Conservation (phyloP, 768 basidiomycete species). For the Russula olivacea region DNA sequence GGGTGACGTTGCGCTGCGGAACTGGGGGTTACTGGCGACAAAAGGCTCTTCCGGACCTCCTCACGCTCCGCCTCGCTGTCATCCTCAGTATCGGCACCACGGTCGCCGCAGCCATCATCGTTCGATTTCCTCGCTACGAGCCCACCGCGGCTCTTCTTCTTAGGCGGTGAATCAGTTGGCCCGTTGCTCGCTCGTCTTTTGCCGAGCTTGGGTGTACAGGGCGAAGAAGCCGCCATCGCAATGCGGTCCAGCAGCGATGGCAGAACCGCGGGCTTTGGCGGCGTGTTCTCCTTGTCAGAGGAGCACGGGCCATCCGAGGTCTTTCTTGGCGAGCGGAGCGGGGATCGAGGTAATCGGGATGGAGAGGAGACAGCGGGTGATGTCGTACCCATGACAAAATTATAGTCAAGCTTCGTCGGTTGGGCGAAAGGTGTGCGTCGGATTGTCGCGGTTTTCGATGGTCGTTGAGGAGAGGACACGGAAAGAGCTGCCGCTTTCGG, state of each 20-base stretch:
- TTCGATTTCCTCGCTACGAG: not conserved
- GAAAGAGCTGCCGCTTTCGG: constrained; percentile 6
- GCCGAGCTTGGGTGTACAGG: constrained; percentile 32
- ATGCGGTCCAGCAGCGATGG: constrained; percentile 44
- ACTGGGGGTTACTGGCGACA: constrained; percentile 6
- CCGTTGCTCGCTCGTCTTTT: constrained; percentile 44
- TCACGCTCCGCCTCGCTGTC: constrained; percentile 20
- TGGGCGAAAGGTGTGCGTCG: constrained; percentile 4
- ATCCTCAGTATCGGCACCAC: not conserved
- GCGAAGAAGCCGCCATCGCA: constrained; percentile 37
- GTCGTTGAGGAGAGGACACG: constrained; percentile 19
- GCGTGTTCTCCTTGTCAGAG: constrained; percentile 56
- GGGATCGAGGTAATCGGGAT: constrained; percentile 18
- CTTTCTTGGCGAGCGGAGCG: constrained; percentile 28
- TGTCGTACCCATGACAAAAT: not conserved
- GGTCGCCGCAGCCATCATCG: not conserved
- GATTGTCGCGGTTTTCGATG: constrained; percentile 19
- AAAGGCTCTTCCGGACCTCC: constrained; percentile 8
- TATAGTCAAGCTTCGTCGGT: constrained; percentile 20
- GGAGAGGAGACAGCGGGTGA: constrained; percentile 23
- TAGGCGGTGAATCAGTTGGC: constrained; percentile 22
- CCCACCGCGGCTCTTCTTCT: constrained; percentile 6
- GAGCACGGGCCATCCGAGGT: constrained; percentile 21
- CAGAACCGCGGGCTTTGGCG: constrained; percentile 34
- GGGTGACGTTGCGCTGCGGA: not conserved